Evolutionary conservation across 2,329 filamentous ascomycete genomes (phyloP).

Genomic region (Venturia aucupariae): DNA sequence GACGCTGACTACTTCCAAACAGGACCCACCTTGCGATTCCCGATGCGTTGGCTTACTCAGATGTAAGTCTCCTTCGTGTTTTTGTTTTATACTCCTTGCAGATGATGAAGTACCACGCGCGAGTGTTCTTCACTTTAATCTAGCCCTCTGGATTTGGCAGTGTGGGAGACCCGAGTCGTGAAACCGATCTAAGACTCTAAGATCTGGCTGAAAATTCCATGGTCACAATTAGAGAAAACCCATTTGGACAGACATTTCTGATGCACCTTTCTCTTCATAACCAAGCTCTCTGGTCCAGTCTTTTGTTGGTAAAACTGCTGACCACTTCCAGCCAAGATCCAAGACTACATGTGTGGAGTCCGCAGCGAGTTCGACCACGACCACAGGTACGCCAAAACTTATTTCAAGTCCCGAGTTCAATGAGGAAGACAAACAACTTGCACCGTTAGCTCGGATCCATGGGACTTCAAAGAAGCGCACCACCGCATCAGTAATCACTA

Average conservation of each 20-base stretch:
- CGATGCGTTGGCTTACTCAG: too few species aligned
- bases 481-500: not conserved
- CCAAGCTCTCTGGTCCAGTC: not conserved
- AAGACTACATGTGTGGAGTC: not conserved
- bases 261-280: not conserved
- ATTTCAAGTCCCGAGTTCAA: not conserved
- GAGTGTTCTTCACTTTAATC: too few species aligned
- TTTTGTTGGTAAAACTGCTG: not conserved
- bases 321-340: not conserved
- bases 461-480: not conserved
- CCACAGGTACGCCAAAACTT: not conserved
- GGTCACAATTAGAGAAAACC: not conserved
- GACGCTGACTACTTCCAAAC: too few species aligned
- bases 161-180: too few species aligned
- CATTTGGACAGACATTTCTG: not conserved
- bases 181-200: too few species aligned
- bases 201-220: not conserved
- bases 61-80: too few species aligned
- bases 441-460: too few species aligned
- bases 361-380: not conserved
- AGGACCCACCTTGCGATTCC: too few species aligned
- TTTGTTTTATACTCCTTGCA: too few species aligned
- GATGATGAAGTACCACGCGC: too few species aligned
- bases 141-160: too few species aligned
- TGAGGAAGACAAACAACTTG: not conserved